A percentile compares a stretch with the other conserved stretches of the same genome.
phyloP scores from a whole-genome alignment of 208 protist species.

The Novymonas esmeraldas region DNA sequence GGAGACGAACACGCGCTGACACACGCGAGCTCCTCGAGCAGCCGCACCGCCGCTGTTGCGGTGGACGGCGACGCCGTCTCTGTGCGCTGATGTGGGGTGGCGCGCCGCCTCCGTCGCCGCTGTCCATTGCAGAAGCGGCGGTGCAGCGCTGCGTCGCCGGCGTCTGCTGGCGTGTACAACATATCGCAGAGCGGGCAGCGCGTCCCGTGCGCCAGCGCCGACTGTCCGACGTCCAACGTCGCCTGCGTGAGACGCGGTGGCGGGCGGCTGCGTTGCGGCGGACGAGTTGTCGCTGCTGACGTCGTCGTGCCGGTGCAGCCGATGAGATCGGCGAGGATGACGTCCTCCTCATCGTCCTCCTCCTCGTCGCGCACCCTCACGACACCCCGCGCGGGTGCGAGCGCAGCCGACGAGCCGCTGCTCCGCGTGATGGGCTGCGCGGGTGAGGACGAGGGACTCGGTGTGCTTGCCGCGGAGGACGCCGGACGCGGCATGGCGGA shows the following conservation, averaged over 20 bases:
- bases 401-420: no score
- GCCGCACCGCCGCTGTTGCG: slow-evolving; percentile 2
- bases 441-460: no score
- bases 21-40: slow-evolving; percentile 7
- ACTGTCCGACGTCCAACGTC: slow-evolving; percentile 78
- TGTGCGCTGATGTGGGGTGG: no score
- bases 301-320: background rate
- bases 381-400: no score
- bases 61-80: background rate
- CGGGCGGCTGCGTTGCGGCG: background rate
- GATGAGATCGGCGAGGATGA: slow-evolving; percentile 4
- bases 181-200: slow-evolving; percentile 63
- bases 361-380: no score
- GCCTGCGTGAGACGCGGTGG: slow-evolving; percentile 43
- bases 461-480: no score
- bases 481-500: no score
- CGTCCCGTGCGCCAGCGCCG: slow-evolving; percentile 20
- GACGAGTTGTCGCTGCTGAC: no score
- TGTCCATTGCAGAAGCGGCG: slow-evolving; percentile 33
- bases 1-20: no score
- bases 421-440: no score
- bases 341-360: background rate
- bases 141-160: slow-evolving; percentile 63
- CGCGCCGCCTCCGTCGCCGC: background rate
- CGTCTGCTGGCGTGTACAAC: slow-evolving; percentile 46